Evolutionary conservation across 2,329 filamentous ascomycete species (phyloP), one percentile per base, ranked within the genome.

Genomic region (Stagonosporopsis cucurbitacearum): DNA sequence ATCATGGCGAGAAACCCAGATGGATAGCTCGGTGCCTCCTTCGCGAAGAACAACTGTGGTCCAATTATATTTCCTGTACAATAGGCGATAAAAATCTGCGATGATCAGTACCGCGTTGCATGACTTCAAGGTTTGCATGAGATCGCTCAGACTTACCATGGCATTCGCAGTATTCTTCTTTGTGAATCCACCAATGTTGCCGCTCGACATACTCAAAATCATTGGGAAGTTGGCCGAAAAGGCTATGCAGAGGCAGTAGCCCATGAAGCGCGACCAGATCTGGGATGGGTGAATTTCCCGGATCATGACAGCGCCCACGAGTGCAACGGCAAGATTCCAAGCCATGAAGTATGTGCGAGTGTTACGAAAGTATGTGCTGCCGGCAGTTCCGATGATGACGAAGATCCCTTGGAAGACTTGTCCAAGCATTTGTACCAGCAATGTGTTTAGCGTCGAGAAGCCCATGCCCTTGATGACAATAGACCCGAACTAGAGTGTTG

Each of bases 91-190:
- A 60, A 57, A 11, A 60, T 60, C 54, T 57, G 11, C 7, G 13
- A 2, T 2, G 13, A 15, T 46, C 20, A 30, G 50, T 26, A 30
- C 17, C 4, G 3, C 22, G 22, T 3, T 25, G 7, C 15, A 15
- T 8, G 4, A 43, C 3, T 22, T 6, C 15, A 13, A 15, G 13
- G 5, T 22, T 13, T 13, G n/a, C 2, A 19, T 13, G 3, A 11
- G 35, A 2, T 6, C 26, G 5, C 13, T 20, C 6, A 26, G 40
- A 40, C 42, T 9, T 26, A 58, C 72, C 15, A 72, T 69, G 15
- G 60, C 67, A 20, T 85, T 86, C 6, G 84, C 85, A 32, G 86
- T 81, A 45, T 86, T 84, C 66, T 88, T 67, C 60, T 70, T 68
- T 1, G 67, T 70, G 30, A 66, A 64, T 6, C 64, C 65, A 36